Evolutionary conservation across 1,284 basidiomycete genomes (phyloP), one percentile per base, ranked within the genome.

Genomic region (Cryptococcus sp.): DNA sequence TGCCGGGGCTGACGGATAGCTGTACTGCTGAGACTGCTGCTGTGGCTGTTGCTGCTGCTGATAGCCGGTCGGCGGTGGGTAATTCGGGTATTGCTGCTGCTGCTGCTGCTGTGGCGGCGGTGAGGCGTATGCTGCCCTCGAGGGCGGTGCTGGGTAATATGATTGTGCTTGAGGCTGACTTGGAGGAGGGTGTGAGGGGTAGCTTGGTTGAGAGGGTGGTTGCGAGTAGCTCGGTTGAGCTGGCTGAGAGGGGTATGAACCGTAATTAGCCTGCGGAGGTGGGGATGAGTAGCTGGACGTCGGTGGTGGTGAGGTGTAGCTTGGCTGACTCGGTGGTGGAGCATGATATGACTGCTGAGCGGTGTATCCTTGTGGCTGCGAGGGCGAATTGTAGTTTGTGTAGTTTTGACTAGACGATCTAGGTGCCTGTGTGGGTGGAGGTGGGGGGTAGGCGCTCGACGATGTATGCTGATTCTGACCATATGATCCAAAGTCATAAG

Each of bases 291-390:
- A n/a, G n/a, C n/a, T n/a, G n/a, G 62, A 23, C 6, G 59, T 57
- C 34, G 65, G 55, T 1, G 54, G 47, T 8, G 62, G 52, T 23
- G 68, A 13, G 10, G 63, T 23, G 50, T 50, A 64, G 50, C 45
- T 76, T 41, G 80, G 76, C 25, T 80, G 77, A 15, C 80, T 74
- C 7, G 77, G 77, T 1, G 80, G 57, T 10, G 69, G 61, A 34
- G 76, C 61, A 50, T n/a, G n/a, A n/a, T n/a, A n/a, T n/a, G n/a
- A n/a, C n/a, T n/a, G n/a, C n/a, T n/a, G n/a, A n/a, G n/a, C n/a
- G n/a, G n/a, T n/a, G n/a, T 71, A 65, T 7, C 65, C 61, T 19
- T 54, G 67, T 29, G 55, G 46, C 46, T 65, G 77, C 52, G 69
- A 25, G 69, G 78, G 39, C 22, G 56, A 37, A 43, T 22, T 43